Base-by-base conservation (phyloP, 176 grass and related monocot species). In the Triticum timopheevii region DNA sequence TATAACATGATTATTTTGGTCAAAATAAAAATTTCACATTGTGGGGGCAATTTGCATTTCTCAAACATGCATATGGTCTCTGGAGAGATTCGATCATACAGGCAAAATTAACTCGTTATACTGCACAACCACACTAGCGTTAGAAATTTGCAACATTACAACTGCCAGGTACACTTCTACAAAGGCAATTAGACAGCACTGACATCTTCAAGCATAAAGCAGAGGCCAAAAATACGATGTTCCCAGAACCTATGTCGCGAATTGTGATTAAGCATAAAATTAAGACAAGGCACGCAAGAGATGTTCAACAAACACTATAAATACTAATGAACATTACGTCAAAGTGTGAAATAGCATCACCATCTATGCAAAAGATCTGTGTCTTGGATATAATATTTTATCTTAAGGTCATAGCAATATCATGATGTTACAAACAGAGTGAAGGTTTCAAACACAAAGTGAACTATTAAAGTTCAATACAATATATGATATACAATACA, bases 401-500 rank as follows among this genome's bases (percentile, higher is more conserved):
- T 35, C 61, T 77, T 33, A 83, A 86, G 54, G 50, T 40, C 31
- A 12, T 79, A 67, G 13, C 2, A 31, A 76, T 23, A 82, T 20
- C 9, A 38, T 78, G 61, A 76, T 50, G 25, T 39, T 69, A 52
- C 49, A 80, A 75, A 35, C 62, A 65, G 13, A 76, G 27, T 76
- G 38, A 81, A 71, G 72, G 47, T 45, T 4, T 50, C 8, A 77
- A 69, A 23, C 36, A 35, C 38, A 70, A 84, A 64, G 72, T 71
- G 64, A 77, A 30, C 7, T 85, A 59, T 71, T 56, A 84, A 65
- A 77, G 42, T 82, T 85, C 85, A 36, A 87, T 93, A 90, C 73
- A 86, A 31, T 73, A 80, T 75, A 84, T 45, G 25, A 93, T 87
- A 88, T 90, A 88, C 88, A 84, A 88, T 90, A 84, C 82, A 76